Percentiles rank a stretch among this genome's conserved stretches.
phyloP scores from a whole-genome alignment of 1,284 basidiomycete genomes.

The Uromyces viciae-fabae region DNA sequence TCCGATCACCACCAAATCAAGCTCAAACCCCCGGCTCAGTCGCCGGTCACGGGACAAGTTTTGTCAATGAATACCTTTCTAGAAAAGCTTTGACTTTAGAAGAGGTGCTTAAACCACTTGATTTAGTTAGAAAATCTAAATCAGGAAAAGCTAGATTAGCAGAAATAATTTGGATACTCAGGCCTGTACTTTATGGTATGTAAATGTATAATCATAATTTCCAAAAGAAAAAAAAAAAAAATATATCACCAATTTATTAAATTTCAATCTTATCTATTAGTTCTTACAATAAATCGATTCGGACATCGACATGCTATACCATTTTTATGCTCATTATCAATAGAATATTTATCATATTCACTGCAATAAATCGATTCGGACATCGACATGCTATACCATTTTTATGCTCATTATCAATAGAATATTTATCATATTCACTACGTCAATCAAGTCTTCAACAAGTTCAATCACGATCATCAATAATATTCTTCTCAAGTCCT shows the following conservation, averaged over 20 bases:
- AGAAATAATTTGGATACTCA: slow-evolving; percentile 53
- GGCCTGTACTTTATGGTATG: slow-evolving; percentile 54
- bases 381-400: slow-evolving; percentile 51
- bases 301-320: slow-evolving; percentile 51
- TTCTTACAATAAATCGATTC: slow-evolving; percentile 50
- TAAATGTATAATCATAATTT: neutral
- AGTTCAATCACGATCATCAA: neutral
- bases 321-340: slow-evolving; percentile 52
- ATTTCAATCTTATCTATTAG: too few species aligned
- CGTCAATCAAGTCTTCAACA: slow-evolving; percentile 15
- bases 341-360: slow-evolving; percentile 50
- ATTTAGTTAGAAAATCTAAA: slow-evolving; percentile 50
- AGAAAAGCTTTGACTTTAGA: slow-evolving; percentile 51
- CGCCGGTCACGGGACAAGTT: slow-evolving; percentile 43
- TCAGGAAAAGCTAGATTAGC: slow-evolving; percentile 45
- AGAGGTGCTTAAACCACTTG: slow-evolving; percentile 51
- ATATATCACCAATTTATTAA: neutral
- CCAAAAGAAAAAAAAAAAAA: too few species aligned
- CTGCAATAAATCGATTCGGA: slow-evolving; percentile 51
- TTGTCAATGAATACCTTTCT: slow-evolving; percentile 50
- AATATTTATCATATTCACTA: slow-evolving; percentile 51
- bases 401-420: slow-evolving; percentile 52
- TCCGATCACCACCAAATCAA: neutral
- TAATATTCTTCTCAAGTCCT: neutral
- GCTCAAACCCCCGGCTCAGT: neutral